phyloP scores from a whole-genome alignment of 805 yeast genomes.

The Tanozyma kutaoensis region DNA sequence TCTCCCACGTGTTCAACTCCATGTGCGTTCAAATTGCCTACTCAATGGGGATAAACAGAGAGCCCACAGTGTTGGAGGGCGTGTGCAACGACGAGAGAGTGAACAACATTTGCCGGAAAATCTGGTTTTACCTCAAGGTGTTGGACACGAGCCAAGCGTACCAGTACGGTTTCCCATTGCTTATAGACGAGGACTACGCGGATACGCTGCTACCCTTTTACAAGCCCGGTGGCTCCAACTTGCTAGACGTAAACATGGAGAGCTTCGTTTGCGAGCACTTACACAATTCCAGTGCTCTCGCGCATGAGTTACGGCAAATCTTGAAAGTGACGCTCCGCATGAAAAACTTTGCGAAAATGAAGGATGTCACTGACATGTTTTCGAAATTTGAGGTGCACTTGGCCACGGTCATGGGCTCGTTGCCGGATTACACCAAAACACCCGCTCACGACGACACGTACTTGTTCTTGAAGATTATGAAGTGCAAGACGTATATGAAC shows the following conservation, averaged over 20 bases:
- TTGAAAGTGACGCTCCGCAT: slow-evolving; percentile 27
- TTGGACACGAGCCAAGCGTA: slow-evolving; percentile 22
- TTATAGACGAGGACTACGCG: slow-evolving; percentile 14
- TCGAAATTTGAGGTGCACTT: slow-evolving; percentile 23
- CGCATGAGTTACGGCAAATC: slow-evolving; percentile 13
- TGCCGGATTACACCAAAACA: slow-evolving; percentile 1
- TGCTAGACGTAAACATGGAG: slow-evolving; percentile 22
- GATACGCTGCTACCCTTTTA: slow-evolving; percentile 18
- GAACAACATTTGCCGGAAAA: slow-evolving; percentile 4
- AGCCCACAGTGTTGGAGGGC: slow-evolving; percentile 2
- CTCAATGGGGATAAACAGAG: slow-evolving; percentile 11
- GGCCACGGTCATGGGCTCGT: slow-evolving; percentile 14
- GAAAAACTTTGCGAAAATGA: slow-evolving; percentile 20
- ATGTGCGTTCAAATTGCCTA: slow-evolving; percentile 17
- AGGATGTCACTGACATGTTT: slow-evolving; percentile 19
- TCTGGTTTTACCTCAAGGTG: slow-evolving; percentile 11
- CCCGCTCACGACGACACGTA: not conserved
- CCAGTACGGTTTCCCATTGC: slow-evolving; percentile 20
- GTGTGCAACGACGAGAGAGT: slow-evolving; percentile 1
- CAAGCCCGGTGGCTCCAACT: slow-evolving; percentile 21
- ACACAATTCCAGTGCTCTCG: slow-evolving; percentile 4
- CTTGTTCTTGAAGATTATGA: slow-evolving; percentile 6
- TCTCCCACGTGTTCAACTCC: slow-evolving; percentile 30
- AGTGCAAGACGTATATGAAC: slow-evolving; percentile 14
- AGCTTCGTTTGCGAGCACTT: slow-evolving; percentile 9